Conservation (phyloP, 768 basidiomycete genomes). For the Rubroboletus satanas region DNA sequence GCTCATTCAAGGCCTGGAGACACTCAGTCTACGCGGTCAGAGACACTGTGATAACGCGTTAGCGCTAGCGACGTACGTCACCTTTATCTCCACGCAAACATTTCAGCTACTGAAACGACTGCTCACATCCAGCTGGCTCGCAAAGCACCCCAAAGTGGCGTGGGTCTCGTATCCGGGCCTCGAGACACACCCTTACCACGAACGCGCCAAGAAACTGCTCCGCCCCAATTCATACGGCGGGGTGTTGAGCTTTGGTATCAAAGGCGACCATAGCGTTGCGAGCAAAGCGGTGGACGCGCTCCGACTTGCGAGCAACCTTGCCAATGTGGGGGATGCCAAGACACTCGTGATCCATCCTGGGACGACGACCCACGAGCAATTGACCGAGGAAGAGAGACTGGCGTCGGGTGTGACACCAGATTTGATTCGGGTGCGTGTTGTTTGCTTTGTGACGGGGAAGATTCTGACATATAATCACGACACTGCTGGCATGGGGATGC, state of each 20-base stretch:
- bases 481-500: not conserved
- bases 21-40: constrained; percentile 55
- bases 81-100: not conserved
- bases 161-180: constrained; percentile 84
- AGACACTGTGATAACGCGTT: constrained; percentile 58
- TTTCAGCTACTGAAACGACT: not conserved
- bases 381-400: constrained; percentile 45
- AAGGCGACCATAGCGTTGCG: constrained; percentile 49
- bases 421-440: constrained; percentile 47
- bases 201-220: constrained; percentile 52
- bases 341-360: constrained; percentile 60
- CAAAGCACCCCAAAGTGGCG: constrained; percentile 58
- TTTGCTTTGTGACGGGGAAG: not conserved
- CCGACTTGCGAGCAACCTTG: constrained; percentile 66
- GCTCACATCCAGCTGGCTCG: constrained; percentile 42
- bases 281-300: constrained; percentile 66
- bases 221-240: constrained; percentile 59
- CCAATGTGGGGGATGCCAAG: constrained; percentile 68
- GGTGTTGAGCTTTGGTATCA: constrained; percentile 74
- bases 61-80: constrained; percentile 40
- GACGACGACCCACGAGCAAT: constrained; percentile 58
- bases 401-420: constrained; percentile 51
- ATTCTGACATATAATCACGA: not conserved
- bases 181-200: constrained; percentile 54
- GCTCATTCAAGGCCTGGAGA: constrained; percentile 58